These are phyloP conservation scores for Rutstroemia sp. DNA, from an alignment of 2,329 filamentous ascomycete genomes.

Conservation along the genomic window DNA sequence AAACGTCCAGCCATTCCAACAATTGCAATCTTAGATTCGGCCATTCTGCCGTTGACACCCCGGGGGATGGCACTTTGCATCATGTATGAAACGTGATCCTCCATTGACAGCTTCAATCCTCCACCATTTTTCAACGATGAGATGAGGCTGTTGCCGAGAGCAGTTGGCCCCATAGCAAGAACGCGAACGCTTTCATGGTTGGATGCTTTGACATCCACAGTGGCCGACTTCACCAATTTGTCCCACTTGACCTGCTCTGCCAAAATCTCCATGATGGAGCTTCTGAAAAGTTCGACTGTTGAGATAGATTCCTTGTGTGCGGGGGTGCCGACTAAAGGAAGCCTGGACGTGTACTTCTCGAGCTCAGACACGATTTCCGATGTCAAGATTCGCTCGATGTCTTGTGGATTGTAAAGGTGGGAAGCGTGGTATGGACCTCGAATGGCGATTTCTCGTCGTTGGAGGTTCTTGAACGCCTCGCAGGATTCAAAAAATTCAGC, in stretches of 20 bases:
- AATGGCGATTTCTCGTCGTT: slow-evolving; percentile 16
- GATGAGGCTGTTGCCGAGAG: slow-evolving; percentile 11
- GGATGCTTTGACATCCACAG: slow-evolving; percentile 9
- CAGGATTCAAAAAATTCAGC: slow-evolving; percentile 13
- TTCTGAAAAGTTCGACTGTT: slow-evolving; percentile 14
- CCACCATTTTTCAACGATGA: slow-evolving; percentile 5
- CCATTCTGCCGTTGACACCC: slow-evolving; percentile 8
- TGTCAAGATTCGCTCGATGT: slow-evolving; percentile 19
- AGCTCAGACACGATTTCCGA: slow-evolving; percentile 10
- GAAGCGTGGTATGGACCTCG: slow-evolving; percentile 27
- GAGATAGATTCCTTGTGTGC: slow-evolving; percentile 2
- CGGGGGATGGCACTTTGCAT: slow-evolving; percentile 14
- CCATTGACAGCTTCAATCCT: slow-evolving; percentile 12
- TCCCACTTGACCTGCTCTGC: slow-evolving; percentile 16
- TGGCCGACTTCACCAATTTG: slow-evolving; percentile 10
- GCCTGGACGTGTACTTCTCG: slow-evolving; percentile 8
- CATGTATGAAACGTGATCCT: slow-evolving; percentile 14
- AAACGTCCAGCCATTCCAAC: slow-evolving; percentile 76
- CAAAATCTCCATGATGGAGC: slow-evolving; percentile 16
- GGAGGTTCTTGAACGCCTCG: slow-evolving; percentile 10
- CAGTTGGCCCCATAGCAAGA: slow-evolving; percentile 19
- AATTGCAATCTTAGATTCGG: slow-evolving; percentile 47
- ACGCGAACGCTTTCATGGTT: slow-evolving; percentile 11
- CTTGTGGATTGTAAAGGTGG: slow-evolving; percentile 23
- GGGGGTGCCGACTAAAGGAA: slow-evolving; percentile 10